Percentiles rank a stretch among this genome's conserved stretches.
Conservation (phyloP, 306 rosid species). For the Dryas octopetala region DNA sequence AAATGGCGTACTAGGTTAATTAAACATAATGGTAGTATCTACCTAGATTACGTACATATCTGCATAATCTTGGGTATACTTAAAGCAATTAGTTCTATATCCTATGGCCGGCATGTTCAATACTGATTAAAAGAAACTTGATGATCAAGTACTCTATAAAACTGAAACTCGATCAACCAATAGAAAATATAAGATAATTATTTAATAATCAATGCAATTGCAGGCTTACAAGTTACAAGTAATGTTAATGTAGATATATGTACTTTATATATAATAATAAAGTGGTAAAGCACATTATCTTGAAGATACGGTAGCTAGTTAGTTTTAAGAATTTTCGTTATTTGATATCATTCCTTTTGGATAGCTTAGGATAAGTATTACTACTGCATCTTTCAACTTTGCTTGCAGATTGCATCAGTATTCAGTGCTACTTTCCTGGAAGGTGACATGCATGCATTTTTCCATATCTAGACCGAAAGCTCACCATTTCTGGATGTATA, state of each 20-base stretch:
- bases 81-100: no score
- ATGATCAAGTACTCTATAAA: no score
- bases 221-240: neutral
- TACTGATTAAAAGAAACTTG: no score
- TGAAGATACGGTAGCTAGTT: conserved; percentile 1
- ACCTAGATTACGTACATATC: no score
- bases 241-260: neutral
- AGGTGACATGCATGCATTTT: neutral
- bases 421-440: conserved; percentile 26
- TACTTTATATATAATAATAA: no score
- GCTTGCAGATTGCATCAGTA: neutral
- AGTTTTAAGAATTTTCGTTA: neutral
- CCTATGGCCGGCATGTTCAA: no score
- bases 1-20: no score
- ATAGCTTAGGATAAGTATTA: conserved; percentile 43
- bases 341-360: conserved; percentile 37
- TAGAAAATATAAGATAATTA: neutral
- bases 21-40: no score
- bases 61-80: no score
- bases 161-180: no score
- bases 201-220: neutral
- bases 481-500: neutral
- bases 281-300: neutral
- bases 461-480: neutral
- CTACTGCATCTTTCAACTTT: neutral